These are phyloP conservation scores for Blastocystis sp. DNA, from an alignment of 352 stramenopile genomes.

Conservation along the genomic window DNA sequence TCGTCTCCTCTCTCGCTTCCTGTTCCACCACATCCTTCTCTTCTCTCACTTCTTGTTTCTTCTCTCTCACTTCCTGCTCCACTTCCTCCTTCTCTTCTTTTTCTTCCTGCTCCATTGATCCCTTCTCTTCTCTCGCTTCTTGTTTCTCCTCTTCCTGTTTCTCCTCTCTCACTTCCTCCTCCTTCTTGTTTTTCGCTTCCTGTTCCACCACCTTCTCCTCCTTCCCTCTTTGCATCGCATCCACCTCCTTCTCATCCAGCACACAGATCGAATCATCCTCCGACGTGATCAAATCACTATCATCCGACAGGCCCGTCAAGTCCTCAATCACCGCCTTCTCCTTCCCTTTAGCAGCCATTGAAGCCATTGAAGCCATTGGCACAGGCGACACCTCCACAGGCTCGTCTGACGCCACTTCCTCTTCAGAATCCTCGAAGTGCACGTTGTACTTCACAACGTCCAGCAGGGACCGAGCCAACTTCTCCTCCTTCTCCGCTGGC, in stretches of 20 bases:
- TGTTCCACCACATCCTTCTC: constrained; percentile 72
- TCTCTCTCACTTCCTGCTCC: constrained; percentile 72
- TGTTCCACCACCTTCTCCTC: constrained; percentile 77
- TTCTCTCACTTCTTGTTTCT: constrained; percentile 74
- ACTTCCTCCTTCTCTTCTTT: constrained; percentile 74
- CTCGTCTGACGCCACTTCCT: too few species aligned
- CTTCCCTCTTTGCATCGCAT: constrained; percentile 35
- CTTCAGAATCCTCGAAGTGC: background rate
- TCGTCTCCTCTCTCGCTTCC: background rate
- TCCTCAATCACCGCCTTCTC: constrained; percentile 35
- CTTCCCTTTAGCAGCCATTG: background rate
- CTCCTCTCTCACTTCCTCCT: constrained; percentile 74
- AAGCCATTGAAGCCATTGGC: background rate
- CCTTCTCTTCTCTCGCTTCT: background rate
- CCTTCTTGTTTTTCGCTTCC: constrained; percentile 73
- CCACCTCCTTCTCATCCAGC: constrained; percentile 69
- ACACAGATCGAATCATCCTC: background rate
- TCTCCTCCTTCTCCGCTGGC: background rate
- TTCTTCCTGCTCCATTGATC: background rate
- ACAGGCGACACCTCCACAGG: background rate
- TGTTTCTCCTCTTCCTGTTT: constrained; percentile 76
- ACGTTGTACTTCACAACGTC: constrained; percentile 1
- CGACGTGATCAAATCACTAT: background rate
- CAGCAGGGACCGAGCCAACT: background rate
- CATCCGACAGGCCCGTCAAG: constrained; percentile 22